These are phyloP conservation scores for Bipolaris cookei DNA, from an alignment of 2,329 filamentous ascomycete genomes.

Conservation along the genomic window DNA sequence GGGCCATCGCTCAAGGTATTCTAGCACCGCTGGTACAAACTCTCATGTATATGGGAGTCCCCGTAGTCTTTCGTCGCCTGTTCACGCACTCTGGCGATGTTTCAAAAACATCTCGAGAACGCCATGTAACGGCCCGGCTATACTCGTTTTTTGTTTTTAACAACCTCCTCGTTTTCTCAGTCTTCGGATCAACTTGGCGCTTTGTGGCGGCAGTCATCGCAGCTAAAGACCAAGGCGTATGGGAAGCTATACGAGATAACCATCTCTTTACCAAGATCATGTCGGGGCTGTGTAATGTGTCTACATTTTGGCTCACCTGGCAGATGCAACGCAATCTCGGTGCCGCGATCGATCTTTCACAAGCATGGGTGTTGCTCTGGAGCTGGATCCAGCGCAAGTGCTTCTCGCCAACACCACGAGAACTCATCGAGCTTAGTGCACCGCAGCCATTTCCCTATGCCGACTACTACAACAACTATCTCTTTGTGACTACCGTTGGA, in stretches of 20 bases:
- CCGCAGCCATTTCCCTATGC: slow-evolving; percentile 93
- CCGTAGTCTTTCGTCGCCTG: slow-evolving; percentile 86
- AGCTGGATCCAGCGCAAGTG: slow-evolving; percentile 82
- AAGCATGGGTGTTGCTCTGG: slow-evolving; percentile 80
- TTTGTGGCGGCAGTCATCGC: slow-evolving; percentile 72
- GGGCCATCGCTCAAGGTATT: slow-evolving; percentile 92
- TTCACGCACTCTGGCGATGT: slow-evolving; percentile 84
- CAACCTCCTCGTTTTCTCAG: slow-evolving; percentile 89
- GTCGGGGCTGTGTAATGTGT: slow-evolving; percentile 77
- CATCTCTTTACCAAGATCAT: slow-evolving; percentile 71
- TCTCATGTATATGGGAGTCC: slow-evolving; percentile 81
- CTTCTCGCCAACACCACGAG: slow-evolving; percentile 83
- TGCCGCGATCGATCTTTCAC: slow-evolving; percentile 79
- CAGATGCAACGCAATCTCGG: slow-evolving; percentile 90
- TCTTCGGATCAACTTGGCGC: slow-evolving; percentile 86
- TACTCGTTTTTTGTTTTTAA: slow-evolving; percentile 99
- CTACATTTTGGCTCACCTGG: slow-evolving; percentile 89
- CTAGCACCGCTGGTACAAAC: slow-evolving; percentile 85
- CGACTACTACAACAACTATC: slow-evolving; percentile 96
- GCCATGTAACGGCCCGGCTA: slow-evolving; percentile 83
- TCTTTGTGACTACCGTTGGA: slow-evolving; percentile 89
- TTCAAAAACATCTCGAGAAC: slow-evolving; percentile 87
- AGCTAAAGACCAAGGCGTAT: slow-evolving; percentile 61
- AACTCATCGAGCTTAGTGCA: slow-evolving; percentile 90
- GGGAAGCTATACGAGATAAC: slow-evolving; percentile 69